These are phyloP conservation scores for Bombardia bombarda DNA, from an alignment of 495 filamentous ascomycete species.

Conservation along the genomic window DNA sequence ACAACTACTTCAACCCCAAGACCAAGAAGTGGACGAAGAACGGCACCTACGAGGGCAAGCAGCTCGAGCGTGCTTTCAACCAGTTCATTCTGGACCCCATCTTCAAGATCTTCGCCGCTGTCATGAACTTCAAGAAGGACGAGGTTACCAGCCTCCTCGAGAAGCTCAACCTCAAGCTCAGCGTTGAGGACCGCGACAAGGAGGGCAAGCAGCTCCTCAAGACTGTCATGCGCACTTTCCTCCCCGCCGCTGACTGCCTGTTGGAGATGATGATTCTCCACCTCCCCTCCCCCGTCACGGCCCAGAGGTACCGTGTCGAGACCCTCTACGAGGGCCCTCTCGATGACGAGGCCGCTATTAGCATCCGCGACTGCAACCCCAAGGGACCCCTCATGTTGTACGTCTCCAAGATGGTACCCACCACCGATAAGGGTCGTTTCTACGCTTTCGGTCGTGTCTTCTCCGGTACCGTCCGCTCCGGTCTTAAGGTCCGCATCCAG, in stretches of 20 bases:
- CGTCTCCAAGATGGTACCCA: conserved; percentile 99
- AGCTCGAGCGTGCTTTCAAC: conserved; percentile 96
- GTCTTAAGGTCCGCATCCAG: conserved; percentile 99
- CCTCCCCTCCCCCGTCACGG: conserved; percentile 89
- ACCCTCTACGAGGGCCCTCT: conserved; percentile 96
- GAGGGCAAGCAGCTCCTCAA: conserved; percentile 97
- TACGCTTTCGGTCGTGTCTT: conserved; percentile 99
- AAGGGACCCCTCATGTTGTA: conserved; percentile 99
- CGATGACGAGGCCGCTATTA: conserved; percentile 86
- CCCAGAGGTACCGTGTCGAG: conserved; percentile 97
- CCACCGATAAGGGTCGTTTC: conserved; percentile 99
- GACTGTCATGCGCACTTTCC: conserved; percentile 95
- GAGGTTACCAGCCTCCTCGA: conserved; percentile 73
- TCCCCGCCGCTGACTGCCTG: conserved; percentile 95
- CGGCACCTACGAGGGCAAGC: conserved; percentile 70
- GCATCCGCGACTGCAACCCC: conserved; percentile 95
- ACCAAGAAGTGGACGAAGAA: conserved; percentile 99
- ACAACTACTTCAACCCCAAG: conserved; percentile 99
- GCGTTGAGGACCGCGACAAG: conserved; percentile 78
- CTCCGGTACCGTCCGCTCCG: conserved; percentile 91
- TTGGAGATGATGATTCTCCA: conserved; percentile 99
- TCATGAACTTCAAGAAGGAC: conserved; percentile 99
- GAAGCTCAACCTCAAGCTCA: conserved; percentile 90
- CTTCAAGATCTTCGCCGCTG: conserved; percentile 91
- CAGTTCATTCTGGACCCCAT: conserved; percentile 98